These are phyloP conservation scores for Meyerozyma guilliermondii DNA, from an alignment of 1,139 yeast genomes.

Conservation along the genomic window DNA sequence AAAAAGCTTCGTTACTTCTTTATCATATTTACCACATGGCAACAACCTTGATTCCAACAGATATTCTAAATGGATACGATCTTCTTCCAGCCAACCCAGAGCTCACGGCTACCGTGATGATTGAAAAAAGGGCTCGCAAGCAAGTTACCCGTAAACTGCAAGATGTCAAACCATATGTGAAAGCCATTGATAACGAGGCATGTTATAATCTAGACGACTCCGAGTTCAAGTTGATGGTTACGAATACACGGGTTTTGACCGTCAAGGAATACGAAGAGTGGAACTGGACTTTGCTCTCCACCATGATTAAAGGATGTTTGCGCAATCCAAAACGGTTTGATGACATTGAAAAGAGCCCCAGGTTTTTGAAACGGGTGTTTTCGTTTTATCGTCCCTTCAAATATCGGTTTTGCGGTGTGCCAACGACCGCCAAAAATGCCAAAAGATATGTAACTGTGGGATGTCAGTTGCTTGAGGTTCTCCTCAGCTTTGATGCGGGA, in stretches of 20 bases:
- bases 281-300: constrained; percentile 77
- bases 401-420: constrained; percentile 64
- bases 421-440: constrained; percentile 36
- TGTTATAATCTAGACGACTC: constrained; percentile 54
- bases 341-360: constrained; percentile 72
- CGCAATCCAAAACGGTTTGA: constrained; percentile 68
- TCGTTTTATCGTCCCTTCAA: constrained; percentile 92
- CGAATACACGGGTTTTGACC: constrained; percentile 64
- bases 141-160: constrained; percentile 20
- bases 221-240: constrained; percentile 62
- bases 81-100: background rate
- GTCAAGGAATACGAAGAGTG: constrained; percentile 80
- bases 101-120: background rate
- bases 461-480: constrained; percentile 60
- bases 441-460: constrained; percentile 66
- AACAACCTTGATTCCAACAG: background rate
- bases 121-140: constrained; percentile 15
- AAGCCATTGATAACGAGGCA: background rate
- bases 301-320: constrained; percentile 75
- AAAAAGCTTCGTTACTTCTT: background rate
- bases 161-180: constrained; percentile 18
- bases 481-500: constrained; percentile 64
- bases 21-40: background rate
- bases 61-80: background rate
- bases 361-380: constrained; percentile 75